Evolutionary conservation across 75 land plant species (phyloP).

Genomic region (Larix kaempferi): DNA sequence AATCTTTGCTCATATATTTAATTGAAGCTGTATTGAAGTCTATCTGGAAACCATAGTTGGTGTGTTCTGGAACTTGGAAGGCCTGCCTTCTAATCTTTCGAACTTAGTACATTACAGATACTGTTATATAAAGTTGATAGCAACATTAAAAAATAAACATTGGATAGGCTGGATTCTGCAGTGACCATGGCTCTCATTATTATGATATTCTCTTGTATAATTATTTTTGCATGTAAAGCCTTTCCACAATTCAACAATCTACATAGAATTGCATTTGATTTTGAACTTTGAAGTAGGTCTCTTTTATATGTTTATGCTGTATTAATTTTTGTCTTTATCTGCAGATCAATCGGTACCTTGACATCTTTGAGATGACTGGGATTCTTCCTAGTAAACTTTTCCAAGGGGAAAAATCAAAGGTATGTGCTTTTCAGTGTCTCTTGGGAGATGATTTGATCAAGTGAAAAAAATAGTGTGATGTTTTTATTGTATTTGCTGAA

Average conservation of each 20-base stretch:
- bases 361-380: slow-evolving; percentile 35
- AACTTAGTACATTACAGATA: background rate
- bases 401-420: slow-evolving; percentile 41
- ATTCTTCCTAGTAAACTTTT: slow-evolving; percentile 55
- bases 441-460: background rate
- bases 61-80: background rate
- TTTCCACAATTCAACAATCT: background rate
- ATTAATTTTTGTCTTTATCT: slow-evolving; percentile 1
- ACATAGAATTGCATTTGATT: background rate
- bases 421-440: slow-evolving; percentile 18
- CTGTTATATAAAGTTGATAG: background rate
- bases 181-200: background rate
- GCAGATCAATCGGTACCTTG: slow-evolving; percentile 58
- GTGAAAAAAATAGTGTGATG: background rate
- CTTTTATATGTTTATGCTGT: background rate
- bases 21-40: no score
- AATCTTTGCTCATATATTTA: no score
- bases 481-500: background rate
- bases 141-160: background rate
- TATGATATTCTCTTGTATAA: background rate
- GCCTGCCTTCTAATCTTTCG: background rate
- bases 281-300: background rate
- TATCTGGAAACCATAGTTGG: background rate
- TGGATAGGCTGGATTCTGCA: no score
- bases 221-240: background rate